Conservation (phyloP, 2,329 filamentous ascomycete genomes). For the Claviceps arundinis region DNA sequence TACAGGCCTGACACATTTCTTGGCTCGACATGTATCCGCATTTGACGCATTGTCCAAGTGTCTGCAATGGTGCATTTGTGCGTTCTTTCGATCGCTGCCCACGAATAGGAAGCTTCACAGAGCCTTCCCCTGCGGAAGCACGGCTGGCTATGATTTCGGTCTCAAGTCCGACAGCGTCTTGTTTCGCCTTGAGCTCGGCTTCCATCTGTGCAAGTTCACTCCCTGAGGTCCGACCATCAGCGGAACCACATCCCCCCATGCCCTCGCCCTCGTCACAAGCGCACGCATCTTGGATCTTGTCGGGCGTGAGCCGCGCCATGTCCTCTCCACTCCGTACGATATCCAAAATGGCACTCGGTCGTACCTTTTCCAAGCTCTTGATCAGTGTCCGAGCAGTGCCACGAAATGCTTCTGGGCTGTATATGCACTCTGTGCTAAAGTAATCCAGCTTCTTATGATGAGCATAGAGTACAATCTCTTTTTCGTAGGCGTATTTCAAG, state of each 20-base stretch:
- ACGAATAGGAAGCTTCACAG: constrained; percentile 23
- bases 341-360: constrained; percentile 88
- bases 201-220: constrained; percentile 79
- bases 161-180: constrained; percentile 14
- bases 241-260: constrained; percentile 56
- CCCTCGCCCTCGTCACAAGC: constrained; percentile 25
- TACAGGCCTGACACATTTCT: constrained; percentile 84
- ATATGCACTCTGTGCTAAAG: constrained; percentile 97
- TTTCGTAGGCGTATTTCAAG: constrained; percentile 96
- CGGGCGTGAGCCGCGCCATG: constrained; percentile 62
- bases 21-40: constrained; percentile 97
- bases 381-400: constrained; percentile 85
- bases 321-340: constrained; percentile 92
- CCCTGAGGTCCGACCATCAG: constrained; percentile 50
- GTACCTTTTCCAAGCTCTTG: constrained; percentile 86
- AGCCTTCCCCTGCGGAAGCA: constrained; percentile 11
- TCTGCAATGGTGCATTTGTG: constrained; percentile 42
- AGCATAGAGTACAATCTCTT: constrained; percentile 95
- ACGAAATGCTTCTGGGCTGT: constrained; percentile 91
- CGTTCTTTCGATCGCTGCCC: constrained; percentile 15
- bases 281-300: constrained; percentile 22
- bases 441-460: constrained; percentile 96
- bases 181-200: constrained; percentile 23
- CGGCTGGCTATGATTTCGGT: constrained; percentile 19
- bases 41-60: constrained; percentile 67